Evolutionary conservation across 768 basidiomycete genomes (phyloP), one percentile per base, ranked within the genome.

Genomic region (Tricholoma furcatifolium): DNA sequence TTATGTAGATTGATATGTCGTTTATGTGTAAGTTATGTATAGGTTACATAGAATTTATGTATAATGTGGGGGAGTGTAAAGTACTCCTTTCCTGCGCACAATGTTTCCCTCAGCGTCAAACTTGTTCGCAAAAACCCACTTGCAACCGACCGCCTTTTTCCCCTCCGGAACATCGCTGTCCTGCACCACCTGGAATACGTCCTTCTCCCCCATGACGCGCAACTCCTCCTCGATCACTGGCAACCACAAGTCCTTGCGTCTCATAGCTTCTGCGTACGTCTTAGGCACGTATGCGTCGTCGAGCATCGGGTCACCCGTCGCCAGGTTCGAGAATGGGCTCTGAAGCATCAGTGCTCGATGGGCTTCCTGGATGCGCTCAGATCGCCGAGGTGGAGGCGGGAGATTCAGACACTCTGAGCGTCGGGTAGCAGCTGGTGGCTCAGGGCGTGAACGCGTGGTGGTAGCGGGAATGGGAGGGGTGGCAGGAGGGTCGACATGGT

Each of bases 91-190:
- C 51, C 67, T 56, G 5, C 60, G 50, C 0, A 51, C 46, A 24
- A 72, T 47, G 1, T 58, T 57, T 7, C 72, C 71, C 8, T 60
- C 40, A 3, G 53, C 57, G 42, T 74, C 62, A 21, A 56, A 54
- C 56, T 76, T 76, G 21, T 57, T 51, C 20, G 51, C 58, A 52
- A 60, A 73, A 10, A 63, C 56, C 64, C 64, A 65, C 8, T 27
- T 41, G 10, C 41, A 43, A 4, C 42, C 41, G 0, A 67, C 35
- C 0, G 61, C 39, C 2, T 60, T 62, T 11, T 55, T 11, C 3
- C 54, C 50, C 0, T 47, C n/a, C 0, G 41, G 41, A 0, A 39
- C 42, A n/a, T 30, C 1, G 8, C 17, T 18, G n/a, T n/a, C 20
- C 2, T 58, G 43, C 0, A 59, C 58, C 1, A 67, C 5, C 11